Base-by-base conservation (phyloP, 768 basidiomycete species). In the Collybia sordida region DNA sequence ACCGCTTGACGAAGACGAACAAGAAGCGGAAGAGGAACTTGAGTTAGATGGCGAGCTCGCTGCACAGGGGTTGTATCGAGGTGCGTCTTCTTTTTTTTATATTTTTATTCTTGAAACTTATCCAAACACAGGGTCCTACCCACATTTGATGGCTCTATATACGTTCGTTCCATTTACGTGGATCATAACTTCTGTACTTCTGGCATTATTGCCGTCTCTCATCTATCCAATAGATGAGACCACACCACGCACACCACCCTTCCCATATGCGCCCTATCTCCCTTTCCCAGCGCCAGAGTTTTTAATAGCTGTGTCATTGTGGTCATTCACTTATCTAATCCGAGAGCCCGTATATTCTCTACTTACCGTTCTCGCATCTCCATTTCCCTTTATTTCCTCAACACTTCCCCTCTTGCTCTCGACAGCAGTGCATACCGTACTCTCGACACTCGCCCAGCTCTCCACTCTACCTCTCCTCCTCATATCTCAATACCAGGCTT, bases 251-350 rank as follows among this genome's bases (percentile, higher is more conserved):
- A 54, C 59, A n/a, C 27, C 39, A 22, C 51, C 59, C 2, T 75
- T 72, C 38, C 75, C 68, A 7, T 80, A 81, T 38, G 64, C 72
- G 1, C 69, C 72, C 1, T 71, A 72, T 62, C 77, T 86, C 58
- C 82, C 81, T 2, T 80, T 76, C 23, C 87, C 88, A 1, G 56
- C 88, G 15, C 82, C 85, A 9, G 87, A 90, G 64, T 57, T 89
- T 15, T 59, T 88, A 47, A 67, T 81, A 38, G 79, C 87, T 0
- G 72, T 74, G 15, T 76, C 82, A 3, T 71, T 90, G 40, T 92
- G 82, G 75, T 72, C 78, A 12, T 66, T 87, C 23, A 72, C 79
- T 1, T 74, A 85, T 60, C 68, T 79, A 19, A 70, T 85, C 19
- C 73, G 80, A 45, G 61, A 70, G 8, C 80, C 80, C 11, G 53